Percentiles rank a stretch among this genome's conserved stretches.
Conservation (phyloP, 495 filamentous ascomycete species). For the Xylaria bambusicola region DNA sequence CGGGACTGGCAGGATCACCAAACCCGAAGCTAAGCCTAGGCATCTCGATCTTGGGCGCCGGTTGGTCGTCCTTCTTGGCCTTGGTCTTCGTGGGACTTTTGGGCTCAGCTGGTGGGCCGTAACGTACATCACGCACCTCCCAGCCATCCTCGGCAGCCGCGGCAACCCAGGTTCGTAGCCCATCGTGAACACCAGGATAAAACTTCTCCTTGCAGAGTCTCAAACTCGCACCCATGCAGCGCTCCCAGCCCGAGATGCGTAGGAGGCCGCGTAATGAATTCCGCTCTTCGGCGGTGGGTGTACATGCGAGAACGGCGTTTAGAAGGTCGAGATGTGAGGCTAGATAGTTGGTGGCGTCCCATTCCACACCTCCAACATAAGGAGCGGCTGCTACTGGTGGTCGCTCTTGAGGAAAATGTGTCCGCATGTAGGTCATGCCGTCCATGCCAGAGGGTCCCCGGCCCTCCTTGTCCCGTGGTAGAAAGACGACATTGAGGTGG, state of each 20-base stretch:
- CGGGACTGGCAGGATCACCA: constrained; percentile 22
- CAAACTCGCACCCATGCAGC: constrained; percentile 77
- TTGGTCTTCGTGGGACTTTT: constrained; percentile 52
- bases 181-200: constrained; percentile 87
- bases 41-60: constrained; percentile 59
- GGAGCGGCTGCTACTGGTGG: constrained; percentile 92
- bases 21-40: constrained; percentile 51
- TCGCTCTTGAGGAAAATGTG: constrained; percentile 83
- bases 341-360: constrained; percentile 97
- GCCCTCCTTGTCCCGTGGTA: constrained; percentile 43
- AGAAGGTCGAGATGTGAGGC: constrained; percentile 89
- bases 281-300: constrained; percentile 70
- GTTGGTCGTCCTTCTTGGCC: constrained; percentile 36
- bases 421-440: constrained; percentile 56
- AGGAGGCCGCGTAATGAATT: constrained; percentile 78
- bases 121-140: constrained; percentile 73
- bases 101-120: constrained; percentile 60
- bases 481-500: constrained; percentile 80
- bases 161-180: constrained; percentile 83
- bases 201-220: constrained; percentile 97
- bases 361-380: constrained; percentile 97
- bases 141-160: constrained; percentile 86
- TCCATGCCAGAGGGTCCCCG: constrained; percentile 31
- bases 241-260: constrained; percentile 86
- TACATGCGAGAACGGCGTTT: constrained; percentile 85